These are phyloP conservation scores for Solanum chacoense DNA, from an alignment of 305 asterid genomes.

Conservation along the genomic window DNA sequence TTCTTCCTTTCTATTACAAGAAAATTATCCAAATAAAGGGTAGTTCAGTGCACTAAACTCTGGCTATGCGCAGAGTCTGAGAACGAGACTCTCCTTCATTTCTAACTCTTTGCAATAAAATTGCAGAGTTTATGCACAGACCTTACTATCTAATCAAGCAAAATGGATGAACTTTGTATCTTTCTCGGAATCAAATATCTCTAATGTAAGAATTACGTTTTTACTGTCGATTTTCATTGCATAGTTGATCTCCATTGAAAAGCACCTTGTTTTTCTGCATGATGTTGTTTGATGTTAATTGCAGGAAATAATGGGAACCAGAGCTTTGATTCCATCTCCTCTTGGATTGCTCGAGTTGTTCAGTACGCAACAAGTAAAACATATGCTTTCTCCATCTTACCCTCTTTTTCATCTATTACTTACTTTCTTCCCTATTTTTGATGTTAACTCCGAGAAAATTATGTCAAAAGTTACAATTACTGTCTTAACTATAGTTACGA, in stretches of 20 bases:
- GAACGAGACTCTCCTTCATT: neutral
- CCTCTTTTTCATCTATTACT: neutral
- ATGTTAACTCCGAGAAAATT: neutral
- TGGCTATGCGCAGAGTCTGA: neutral
- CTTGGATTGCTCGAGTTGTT: constrained; percentile 63
- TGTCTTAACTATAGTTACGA: neutral
- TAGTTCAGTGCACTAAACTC: neutral
- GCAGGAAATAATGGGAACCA: constrained; percentile 61
- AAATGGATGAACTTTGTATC: constrained; percentile 58
- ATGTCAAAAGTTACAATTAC: neutral
- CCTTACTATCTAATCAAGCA: constrained; percentile 51
- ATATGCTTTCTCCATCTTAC: neutral
- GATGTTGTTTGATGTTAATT: neutral
- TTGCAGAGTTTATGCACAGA: constrained; percentile 50
- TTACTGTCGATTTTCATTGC: neutral
- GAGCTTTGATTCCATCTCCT: constrained; percentile 52
- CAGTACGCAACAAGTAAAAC: constrained; percentile 42
- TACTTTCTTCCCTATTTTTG: neutral
- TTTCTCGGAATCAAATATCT: constrained; percentile 33
- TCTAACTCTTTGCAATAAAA: neutral
- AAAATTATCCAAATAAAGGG: neutral
- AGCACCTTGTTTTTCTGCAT: neutral
- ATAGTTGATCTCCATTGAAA: neutral
- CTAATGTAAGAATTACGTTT: constrained; percentile 24
- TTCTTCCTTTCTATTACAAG: neutral